Evolutionary conservation across 1,139 yeast species (phyloP), one percentile per base, ranked within the genome.

Genomic region (Yamadazyma blattariae): DNA sequence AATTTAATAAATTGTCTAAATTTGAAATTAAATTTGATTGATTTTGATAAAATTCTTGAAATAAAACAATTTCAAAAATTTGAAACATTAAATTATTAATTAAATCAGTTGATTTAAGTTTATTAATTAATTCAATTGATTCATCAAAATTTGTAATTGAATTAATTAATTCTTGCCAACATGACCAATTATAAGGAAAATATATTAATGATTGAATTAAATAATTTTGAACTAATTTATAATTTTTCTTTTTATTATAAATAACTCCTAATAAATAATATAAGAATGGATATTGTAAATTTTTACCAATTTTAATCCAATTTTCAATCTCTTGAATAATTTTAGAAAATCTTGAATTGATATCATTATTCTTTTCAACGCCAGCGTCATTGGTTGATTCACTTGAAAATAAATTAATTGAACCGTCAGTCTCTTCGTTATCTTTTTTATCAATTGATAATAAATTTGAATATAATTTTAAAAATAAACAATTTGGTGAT

Each of bases 111-210:
- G 57, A 34, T 32, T 56, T 59, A 17, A 79, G 52, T 37, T 64
- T 63, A 30, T 61, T 63, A 4, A 79, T 52, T 17, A 82, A 61
- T 6, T 57, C 55, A 10, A 69, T 40, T 0, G 87, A 84, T 37
- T 83, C 87, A 42, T 83, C 88, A 35, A 79, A 68, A 19, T 80
- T 72, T 5, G 74, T 62, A 14, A 89, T 59, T 34, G 94, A 81
- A 3, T 78, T 67, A 11, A 83, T 65, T 25, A 92, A 65, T 52
- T 92, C 97, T 42, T 75, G 74, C 97, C 97, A 94, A 40, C 95
- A 86, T 36, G 92, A 78, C 97, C 97, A 92, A 51, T 92, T 92
- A 56, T 74, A 85, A 0, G 97, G 96, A 48, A 82, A 88, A 19
- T 72, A 33, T 14, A 66, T 56, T 13, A 84, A 56, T 1, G 96